Evolutionary conservation across 1,139 yeast genomes (phyloP), one percentile per base, ranked within the genome.

Genomic region (Yarrowia galli): DNA sequence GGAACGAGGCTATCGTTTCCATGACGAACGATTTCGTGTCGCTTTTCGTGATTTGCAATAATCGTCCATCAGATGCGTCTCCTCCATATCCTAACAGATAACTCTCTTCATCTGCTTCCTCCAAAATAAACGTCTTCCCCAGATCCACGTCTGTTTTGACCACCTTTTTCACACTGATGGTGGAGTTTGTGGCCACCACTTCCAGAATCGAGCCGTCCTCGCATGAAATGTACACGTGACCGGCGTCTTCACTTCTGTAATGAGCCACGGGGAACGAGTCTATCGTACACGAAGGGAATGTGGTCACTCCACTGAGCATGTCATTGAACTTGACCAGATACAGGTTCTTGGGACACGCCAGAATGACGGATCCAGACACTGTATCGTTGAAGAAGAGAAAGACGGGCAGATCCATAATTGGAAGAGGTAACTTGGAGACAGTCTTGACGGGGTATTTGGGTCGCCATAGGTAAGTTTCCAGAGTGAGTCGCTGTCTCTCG

Each of bases 41-140:
- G 18, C 46, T 48, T 23, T 35, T 48, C 2, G 66, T 46, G 6
- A 61, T 51, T 9, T 46, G 46, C 28, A 46, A 9, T 6, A 61
- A 38, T 12, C 56, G 36, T 46, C 66, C 66, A 12, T 46, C 54
- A 13, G 56, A 36, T n/a, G 54, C 66, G 12, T 61, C 45, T 22
- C 66, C 66, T 35, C 56, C 66, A n/a, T 61, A 61, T 10, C 66
- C 66, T 38, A 61, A 36, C 10, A 61, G 18, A n/a, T 36, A 61
- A 25, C 66, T 46, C 42, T 61, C 65, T 1, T 60, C 66, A 10
- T 46, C 66, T 10, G 66, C 45, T 25, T 58, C 64, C 13, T 61
- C 66, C 28, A 61, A 20, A 3, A 61, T 8, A 36, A 61, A 61
- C 25, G 66, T 61, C 10, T 15, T 36, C 3, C 66, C 54, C 8